phyloP scores from a whole-genome alignment of 1,139 yeast species.

The Eremothecium coryli region DNA sequence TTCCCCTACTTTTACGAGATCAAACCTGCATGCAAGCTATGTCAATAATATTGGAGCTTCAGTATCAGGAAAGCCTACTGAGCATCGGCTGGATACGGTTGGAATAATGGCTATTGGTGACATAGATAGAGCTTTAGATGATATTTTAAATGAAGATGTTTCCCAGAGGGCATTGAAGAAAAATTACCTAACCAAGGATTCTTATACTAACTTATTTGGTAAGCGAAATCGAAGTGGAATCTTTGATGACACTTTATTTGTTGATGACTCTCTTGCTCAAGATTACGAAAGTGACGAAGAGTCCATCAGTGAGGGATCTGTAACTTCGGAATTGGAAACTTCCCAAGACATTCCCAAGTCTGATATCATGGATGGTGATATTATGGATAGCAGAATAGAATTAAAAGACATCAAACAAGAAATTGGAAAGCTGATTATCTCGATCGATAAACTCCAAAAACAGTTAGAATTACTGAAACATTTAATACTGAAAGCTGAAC shows the following conservation, averaged over 20 bases:
- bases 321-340: not conserved
- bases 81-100: slow-evolving; percentile 5
- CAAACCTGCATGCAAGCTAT: slow-evolving; percentile 14
- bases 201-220: slow-evolving; percentile 13
- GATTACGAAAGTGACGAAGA: slow-evolving; percentile 8
- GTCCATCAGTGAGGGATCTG: slow-evolving; percentile 9
- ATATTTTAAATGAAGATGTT: slow-evolving; percentile 13
- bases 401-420: slow-evolving; percentile 7
- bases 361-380: slow-evolving; percentile 12
- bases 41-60: slow-evolving; percentile 7
- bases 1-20: slow-evolving; percentile 14
- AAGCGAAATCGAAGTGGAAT: slow-evolving; percentile 17
- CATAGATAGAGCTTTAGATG: slow-evolving; percentile 17
- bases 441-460: slow-evolving; percentile 51
- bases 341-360: slow-evolving; percentile 12
- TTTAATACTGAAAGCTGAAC: slow-evolving; percentile 66
- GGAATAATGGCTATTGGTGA: slow-evolving; percentile 17
- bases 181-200: slow-evolving; percentile 5
- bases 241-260: slow-evolving; percentile 19
- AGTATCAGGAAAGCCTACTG: not conserved
- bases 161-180: not conserved
- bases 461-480: slow-evolving; percentile 61
- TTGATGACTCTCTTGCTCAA: slow-evolving; percentile 9
- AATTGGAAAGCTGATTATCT: slow-evolving; percentile 37
- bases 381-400: slow-evolving; percentile 2